Base-by-base conservation (phyloP, 495 filamentous ascomycete species). In the Penicillium ochrochloron region DNA sequence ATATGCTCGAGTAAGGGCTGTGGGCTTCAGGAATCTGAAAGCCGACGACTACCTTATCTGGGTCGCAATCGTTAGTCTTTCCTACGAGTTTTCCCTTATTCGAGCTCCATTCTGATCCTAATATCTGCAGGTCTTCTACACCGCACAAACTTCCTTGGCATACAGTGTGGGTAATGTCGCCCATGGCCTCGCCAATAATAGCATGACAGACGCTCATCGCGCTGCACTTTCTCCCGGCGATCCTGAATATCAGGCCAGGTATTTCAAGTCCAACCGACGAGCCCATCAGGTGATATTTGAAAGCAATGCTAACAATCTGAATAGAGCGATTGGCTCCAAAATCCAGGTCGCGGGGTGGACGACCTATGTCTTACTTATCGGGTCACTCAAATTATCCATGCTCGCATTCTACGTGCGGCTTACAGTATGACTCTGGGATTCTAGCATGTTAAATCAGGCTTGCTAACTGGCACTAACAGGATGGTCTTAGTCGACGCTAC, bases 41-140 rank as follows among this genome's bases (percentile, higher is more conserved):
- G 65, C 75, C 0, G 85, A 88, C 51, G 85, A 88, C 64, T 86
- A 83, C 63, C 64, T 88, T 5, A 83, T 86, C 76, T 71, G 83
- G 55, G 41, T 85, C 8, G 82, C 75, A 42, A 75, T 77, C 58
- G 84, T 84, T 61, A 55, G 78, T 80, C 1, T 23, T 6, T 11
- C 2, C 11, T 0, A 6, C 23, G 11, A 15, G 1, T 3, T 11
- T 23, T 7, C 29, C n/a, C 0, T 21, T 0, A 37, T 11, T 41
- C 59, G 9, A 4, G 57, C 33, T 39, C 52, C n/a, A 57, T 58
- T 48, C 67, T 69, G 31, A 72, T 63, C 25, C 23, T 12, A 19
- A 34, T 52, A 19, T 21, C 11, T 57, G n/a, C 46, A 78, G 76
- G 41, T 70, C 41, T 70, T 80, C 51, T 80, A 80, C 50, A 70